Conservation (phyloP, 2,329 filamentous ascomycete species). For the Colletotrichum scovillei region DNA sequence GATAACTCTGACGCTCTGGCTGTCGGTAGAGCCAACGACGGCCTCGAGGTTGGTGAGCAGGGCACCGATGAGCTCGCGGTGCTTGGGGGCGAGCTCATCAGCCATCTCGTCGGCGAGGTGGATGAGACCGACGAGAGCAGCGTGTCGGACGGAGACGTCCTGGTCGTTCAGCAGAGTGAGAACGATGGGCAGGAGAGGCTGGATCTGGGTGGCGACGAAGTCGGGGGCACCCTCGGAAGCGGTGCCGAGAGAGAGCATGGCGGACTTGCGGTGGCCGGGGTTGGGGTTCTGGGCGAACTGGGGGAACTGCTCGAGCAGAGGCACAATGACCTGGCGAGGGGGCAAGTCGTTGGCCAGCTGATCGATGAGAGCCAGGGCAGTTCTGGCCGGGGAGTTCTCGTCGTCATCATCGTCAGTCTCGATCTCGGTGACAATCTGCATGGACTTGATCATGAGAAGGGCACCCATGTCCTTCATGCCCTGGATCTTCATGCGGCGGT, state of each 20-base stretch:
- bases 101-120: constrained; percentile 93
- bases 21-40: constrained; percentile 76
- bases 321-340: constrained; percentile 93
- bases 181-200: constrained; percentile 86
- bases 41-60: constrained; percentile 90
- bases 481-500: constrained; percentile 96
- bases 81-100: constrained; percentile 88
- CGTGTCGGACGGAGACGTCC: constrained; percentile 86
- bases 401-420: constrained; percentile 79
- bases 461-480: constrained; percentile 85
- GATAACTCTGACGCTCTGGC: constrained; percentile 86
- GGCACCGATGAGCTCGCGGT: constrained; percentile 84
- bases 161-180: constrained; percentile 85
- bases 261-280: constrained; percentile 86
- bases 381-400: constrained; percentile 85
- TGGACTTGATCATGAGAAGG: constrained; percentile 85
- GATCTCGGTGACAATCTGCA: constrained; percentile 91
- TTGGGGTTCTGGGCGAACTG: constrained; percentile 81
- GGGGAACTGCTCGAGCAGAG: constrained; percentile 87
- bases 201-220: constrained; percentile 94
- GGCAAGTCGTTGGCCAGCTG: constrained; percentile 89
- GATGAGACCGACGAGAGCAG: constrained; percentile 87
- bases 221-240: constrained; percentile 97
- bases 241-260: constrained; percentile 91
- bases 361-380: constrained; percentile 88